Percentiles rank a stretch among this genome's conserved stretches.
Conservation (phyloP, 116 monocot species). For the Iris pallida region DNA sequence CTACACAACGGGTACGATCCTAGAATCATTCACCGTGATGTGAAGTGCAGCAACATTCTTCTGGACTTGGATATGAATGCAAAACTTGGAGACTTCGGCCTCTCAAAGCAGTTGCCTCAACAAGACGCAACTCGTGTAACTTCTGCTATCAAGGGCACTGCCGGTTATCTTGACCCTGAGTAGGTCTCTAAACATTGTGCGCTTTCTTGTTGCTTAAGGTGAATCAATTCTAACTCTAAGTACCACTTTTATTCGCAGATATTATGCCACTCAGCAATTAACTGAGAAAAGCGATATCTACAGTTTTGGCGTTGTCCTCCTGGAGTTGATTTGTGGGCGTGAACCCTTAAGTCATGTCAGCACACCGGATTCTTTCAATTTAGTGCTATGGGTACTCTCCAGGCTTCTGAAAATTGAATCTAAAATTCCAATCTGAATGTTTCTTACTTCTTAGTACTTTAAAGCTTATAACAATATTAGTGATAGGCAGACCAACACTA, state of each 20-base stretch:
- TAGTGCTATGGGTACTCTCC: slow-evolving; percentile 42
- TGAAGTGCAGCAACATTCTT: slow-evolving; percentile 56
- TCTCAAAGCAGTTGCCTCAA: slow-evolving; percentile 35
- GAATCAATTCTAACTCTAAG: slow-evolving; percentile 1
- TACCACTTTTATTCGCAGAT: slow-evolving; percentile 23
- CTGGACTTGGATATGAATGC: slow-evolving; percentile 47
- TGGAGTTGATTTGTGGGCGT: slow-evolving; percentile 54
- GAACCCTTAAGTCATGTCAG: slow-evolving; percentile 47
- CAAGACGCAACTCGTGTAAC: slow-evolving; percentile 31
- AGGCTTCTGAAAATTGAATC: neutral
- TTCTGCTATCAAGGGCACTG: slow-evolving; percentile 48
- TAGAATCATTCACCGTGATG: slow-evolving; percentile 53
- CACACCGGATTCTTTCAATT: slow-evolving; percentile 43
- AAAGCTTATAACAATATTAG: neutral
- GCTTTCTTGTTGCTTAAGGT: neutral
- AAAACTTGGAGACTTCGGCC: slow-evolving; percentile 46
- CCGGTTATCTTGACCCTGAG: slow-evolving; percentile 61
- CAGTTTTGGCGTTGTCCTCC: slow-evolving; percentile 54
- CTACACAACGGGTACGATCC: slow-evolving; percentile 47
- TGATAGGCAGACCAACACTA: too few relatives aligned
- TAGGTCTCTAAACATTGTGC: slow-evolving; percentile 12
- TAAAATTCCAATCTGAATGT: neutral
- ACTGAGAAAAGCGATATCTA: slow-evolving; percentile 67
- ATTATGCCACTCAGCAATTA: slow-evolving; percentile 41
- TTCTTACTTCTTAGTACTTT: neutral